Evolutionary conservation across 106 monocot genomes (phyloP).

Genomic region (Narthecium ossifragum): DNA sequence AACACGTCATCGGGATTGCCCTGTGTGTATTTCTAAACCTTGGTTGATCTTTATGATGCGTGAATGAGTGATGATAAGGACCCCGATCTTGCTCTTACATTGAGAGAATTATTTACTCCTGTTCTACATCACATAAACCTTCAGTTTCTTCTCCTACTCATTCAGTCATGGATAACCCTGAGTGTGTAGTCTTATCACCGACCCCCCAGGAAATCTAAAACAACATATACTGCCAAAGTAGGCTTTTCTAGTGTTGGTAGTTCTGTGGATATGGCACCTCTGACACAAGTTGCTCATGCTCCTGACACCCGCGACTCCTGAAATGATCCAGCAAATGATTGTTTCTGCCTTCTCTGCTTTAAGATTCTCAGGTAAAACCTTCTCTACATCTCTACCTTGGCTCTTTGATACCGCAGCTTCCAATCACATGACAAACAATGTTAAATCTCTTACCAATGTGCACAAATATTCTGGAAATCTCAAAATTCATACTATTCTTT

Average conservation of each 20-base stretch:
- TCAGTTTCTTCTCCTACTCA: too few species aligned
- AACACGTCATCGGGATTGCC: too few species aligned
- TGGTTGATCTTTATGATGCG: too few species aligned
- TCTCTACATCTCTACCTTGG: neutral
- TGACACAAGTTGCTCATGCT: neutral
- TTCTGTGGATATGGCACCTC: neutral
- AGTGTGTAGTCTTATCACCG: too few species aligned
- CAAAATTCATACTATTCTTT: conserved; percentile 7
- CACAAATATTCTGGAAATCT: neutral
- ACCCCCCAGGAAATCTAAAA: too few species aligned
- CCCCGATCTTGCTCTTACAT: too few species aligned
- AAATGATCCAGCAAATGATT: conserved; percentile 13
- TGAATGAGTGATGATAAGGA: too few species aligned
- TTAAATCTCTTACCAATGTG: neutral
- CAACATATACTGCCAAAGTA: too few species aligned
- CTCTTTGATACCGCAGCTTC: conserved; percentile 6
- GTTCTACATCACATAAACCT: too few species aligned
- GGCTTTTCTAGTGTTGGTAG: neutral
- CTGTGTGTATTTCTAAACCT: too few species aligned
- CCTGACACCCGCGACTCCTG: neutral
- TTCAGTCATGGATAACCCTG: too few species aligned
- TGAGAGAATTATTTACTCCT: too few species aligned
- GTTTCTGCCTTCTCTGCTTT: conserved; percentile 3
- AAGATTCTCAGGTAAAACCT: neutral
- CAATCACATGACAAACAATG: conserved; percentile 8